phyloP scores from a whole-genome alignment of 2,329 filamentous ascomycete genomes.

The Pestalotiopsis fici region DNA sequence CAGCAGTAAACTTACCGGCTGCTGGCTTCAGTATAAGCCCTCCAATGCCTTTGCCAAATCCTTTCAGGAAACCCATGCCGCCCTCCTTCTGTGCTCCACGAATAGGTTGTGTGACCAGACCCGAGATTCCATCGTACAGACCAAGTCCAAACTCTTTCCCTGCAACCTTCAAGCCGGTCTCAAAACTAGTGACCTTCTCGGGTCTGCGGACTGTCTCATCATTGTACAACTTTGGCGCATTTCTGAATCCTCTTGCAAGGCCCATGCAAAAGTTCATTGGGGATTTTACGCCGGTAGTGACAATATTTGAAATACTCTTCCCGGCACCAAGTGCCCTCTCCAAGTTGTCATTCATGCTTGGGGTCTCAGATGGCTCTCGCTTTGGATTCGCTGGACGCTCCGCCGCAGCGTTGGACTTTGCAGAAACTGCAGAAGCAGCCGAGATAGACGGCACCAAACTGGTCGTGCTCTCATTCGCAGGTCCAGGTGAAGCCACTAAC shows the following conservation, averaged over 20 bases:
- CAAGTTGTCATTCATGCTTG: slow-evolving; percentile 36
- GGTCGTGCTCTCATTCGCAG: slow-evolving; percentile 2
- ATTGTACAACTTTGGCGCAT: slow-evolving; percentile 82
- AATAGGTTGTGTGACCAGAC: slow-evolving; percentile 76
- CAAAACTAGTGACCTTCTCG: slow-evolving; percentile 77
- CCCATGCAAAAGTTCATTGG: slow-evolving; percentile 86
- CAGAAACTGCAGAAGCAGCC: slow-evolving; percentile 5
- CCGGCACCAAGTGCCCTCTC: slow-evolving; percentile 67
- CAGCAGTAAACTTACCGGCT: slow-evolving; percentile 56
- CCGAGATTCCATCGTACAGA: slow-evolving; percentile 79
- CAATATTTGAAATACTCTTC: slow-evolving; percentile 70
- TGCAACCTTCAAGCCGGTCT: slow-evolving; percentile 75
- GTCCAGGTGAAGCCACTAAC: neutral
- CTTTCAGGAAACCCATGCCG: slow-evolving; percentile 68
- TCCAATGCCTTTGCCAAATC: slow-evolving; percentile 80
- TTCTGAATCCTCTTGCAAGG: slow-evolving; percentile 84
- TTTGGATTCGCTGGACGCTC: neutral
- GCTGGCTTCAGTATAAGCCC: slow-evolving; percentile 82
- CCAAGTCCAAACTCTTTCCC: slow-evolving; percentile 78
- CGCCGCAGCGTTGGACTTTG: neutral
- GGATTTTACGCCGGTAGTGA: slow-evolving; percentile 73
- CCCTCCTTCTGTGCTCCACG: slow-evolving; percentile 69
- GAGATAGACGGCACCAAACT: slow-evolving; percentile 6
- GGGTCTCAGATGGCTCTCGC: neutral
- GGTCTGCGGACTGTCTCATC: slow-evolving; percentile 79